Evolutionary conservation across 176 grass and related monocot species (phyloP).

Genomic region (Leersia perrieri): DNA sequence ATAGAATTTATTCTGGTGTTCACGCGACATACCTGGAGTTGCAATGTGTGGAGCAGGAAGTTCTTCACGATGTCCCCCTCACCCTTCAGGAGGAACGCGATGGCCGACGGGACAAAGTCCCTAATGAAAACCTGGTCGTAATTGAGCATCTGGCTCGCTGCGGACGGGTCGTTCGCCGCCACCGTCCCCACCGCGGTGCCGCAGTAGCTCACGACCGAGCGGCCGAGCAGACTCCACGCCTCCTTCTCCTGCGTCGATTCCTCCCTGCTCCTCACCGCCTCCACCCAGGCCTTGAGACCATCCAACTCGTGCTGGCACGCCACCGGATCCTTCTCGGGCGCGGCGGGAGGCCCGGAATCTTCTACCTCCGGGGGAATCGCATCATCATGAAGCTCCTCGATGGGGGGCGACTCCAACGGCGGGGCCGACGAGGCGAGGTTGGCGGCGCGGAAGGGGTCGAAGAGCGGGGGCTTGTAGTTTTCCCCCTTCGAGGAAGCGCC

Average conservation of each 20-base stretch:
- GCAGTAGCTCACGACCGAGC: slow-evolving; percentile 72
- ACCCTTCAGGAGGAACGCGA: slow-evolving; percentile 84
- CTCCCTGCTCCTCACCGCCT: slow-evolving; percentile 48
- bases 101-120: slow-evolving; percentile 89
- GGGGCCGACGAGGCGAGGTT: slow-evolving; percentile 28
- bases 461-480: slow-evolving; percentile 41
- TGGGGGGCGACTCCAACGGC: slow-evolving; percentile 42
- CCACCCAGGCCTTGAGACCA: slow-evolving; percentile 38
- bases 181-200: slow-evolving; percentile 74
- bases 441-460: slow-evolving; percentile 50
- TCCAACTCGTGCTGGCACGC: slow-evolving; percentile 27
- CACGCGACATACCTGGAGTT: slow-evolving; percentile 63
- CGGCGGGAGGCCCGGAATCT: slow-evolving; percentile 9
- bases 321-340: slow-evolving; percentile 24
- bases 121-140: slow-evolving; percentile 97
- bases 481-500: slow-evolving; percentile 25
- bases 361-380: slow-evolving; percentile 19
- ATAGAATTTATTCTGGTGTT: background rate
- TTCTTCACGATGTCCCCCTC: slow-evolving; percentile 89
- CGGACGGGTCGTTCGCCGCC: slow-evolving; percentile 73
- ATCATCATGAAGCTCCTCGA: slow-evolving; percentile 26
- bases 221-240: slow-evolving; percentile 73
- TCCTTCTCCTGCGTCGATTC: slow-evolving; percentile 84
- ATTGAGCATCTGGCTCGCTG: slow-evolving; percentile 74
- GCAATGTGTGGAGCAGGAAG: slow-evolving; percentile 94